A percentile compares a stretch with the other conserved stretches of the same genome.
These are phyloP conservation scores for Cladophialophora immunda DNA, from an alignment of 2,329 filamentous ascomycete species.

Conservation along the genomic window DNA sequence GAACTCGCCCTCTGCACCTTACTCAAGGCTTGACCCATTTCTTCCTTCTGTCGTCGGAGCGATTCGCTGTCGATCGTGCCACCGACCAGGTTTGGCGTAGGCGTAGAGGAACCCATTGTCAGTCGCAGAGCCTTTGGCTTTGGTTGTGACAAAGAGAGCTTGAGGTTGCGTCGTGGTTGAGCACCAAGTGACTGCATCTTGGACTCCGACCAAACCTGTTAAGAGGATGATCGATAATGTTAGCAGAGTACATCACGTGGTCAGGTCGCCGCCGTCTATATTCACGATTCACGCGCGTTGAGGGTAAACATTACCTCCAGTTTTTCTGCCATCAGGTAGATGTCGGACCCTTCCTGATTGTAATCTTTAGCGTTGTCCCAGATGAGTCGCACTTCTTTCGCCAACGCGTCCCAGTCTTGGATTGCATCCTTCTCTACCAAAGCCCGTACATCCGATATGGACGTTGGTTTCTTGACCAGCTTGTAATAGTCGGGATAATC, in stretches of 20 bases:
- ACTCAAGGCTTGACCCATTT: slow-evolving; percentile 52
- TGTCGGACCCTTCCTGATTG: slow-evolving; percentile 90
- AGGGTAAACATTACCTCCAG: slow-evolving; percentile 68
- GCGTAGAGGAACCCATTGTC: slow-evolving; percentile 75
- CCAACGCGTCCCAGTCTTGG: slow-evolving; percentile 83
- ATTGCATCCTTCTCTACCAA: slow-evolving; percentile 77
- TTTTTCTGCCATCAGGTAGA: slow-evolving; percentile 77
- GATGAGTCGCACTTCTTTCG: slow-evolving; percentile 79
- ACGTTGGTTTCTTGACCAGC: slow-evolving; percentile 81
- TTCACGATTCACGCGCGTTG: slow-evolving; percentile 17
- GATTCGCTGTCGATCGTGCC: slow-evolving; percentile 65
- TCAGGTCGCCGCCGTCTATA: neutral
- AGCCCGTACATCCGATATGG: slow-evolving; percentile 79
- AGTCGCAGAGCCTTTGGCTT: slow-evolving; percentile 69
- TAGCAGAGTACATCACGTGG: too few species aligned
- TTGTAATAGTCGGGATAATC: slow-evolving; percentile 76
- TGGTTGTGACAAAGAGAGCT: slow-evolving; percentile 63
- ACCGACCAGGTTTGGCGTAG: slow-evolving; percentile 62
- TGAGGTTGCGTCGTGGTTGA: slow-evolving; percentile 76
- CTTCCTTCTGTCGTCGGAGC: slow-evolving; percentile 61
- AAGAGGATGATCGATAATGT: slow-evolving; percentile 10
- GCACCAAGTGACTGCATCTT: slow-evolving; percentile 74
- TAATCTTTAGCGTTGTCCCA: slow-evolving; percentile 90
- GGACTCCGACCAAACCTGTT: slow-evolving; percentile 58
- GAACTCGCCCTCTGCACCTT: slow-evolving; percentile 34